Conservation (phyloP, 345 rosid species). For the Murraya paniculata region DNA sequence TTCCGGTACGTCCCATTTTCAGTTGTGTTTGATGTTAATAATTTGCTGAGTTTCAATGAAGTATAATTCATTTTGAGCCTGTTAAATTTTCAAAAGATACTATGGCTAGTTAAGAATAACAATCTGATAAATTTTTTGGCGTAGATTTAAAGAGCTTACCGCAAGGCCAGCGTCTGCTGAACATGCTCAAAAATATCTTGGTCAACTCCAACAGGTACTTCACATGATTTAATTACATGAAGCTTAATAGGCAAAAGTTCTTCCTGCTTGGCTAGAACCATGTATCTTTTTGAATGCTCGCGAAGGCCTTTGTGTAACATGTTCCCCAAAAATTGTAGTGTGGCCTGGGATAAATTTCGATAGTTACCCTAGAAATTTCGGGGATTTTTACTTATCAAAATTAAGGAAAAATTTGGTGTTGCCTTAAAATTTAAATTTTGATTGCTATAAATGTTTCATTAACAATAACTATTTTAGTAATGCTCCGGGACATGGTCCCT, state of each 20-base stretch:
- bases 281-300: neutral
- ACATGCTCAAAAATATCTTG: constrained; percentile 54
- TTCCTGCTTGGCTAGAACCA: neutral
- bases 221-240: constrained; percentile 5
- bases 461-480: too few species aligned
- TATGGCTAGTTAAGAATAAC: neutral
- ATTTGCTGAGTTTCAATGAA: neutral
- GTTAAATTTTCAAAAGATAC: neutral
- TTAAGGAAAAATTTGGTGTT: neutral
- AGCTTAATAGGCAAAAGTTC: neutral
- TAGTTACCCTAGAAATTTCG: neutral
- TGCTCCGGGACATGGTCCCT: neutral
- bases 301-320: neutral
- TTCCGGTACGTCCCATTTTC: constrained; percentile 48
- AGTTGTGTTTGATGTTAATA: neutral
- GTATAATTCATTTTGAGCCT: neutral
- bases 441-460: neutral
- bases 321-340: neutral
- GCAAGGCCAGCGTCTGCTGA: constrained; percentile 75
- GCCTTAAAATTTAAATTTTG: neutral
- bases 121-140: constrained; percentile 10
- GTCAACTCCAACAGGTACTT: constrained; percentile 71
- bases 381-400: neutral
- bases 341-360: neutral
- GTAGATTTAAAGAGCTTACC: constrained; percentile 73